These are phyloP conservation scores for Penicillium pulvis DNA, from an alignment of 495 filamentous ascomycete genomes.

Conservation along the genomic window DNA sequence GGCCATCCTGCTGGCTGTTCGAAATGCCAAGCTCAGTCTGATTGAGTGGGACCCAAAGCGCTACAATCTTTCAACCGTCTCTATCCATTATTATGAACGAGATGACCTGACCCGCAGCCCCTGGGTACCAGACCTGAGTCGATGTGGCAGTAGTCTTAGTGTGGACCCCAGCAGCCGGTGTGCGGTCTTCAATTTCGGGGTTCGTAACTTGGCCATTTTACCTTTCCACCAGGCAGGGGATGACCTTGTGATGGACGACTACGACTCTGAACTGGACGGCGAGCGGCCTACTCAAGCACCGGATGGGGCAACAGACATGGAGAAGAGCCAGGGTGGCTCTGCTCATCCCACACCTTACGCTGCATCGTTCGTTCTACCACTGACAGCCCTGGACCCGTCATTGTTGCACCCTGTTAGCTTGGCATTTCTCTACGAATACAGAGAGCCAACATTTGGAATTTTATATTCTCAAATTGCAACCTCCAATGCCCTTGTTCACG, in stretches of 20 bases:
- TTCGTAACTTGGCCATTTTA: slow-evolving; percentile 85
- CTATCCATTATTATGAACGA: slow-evolving; percentile 96
- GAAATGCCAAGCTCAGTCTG: slow-evolving; percentile 89
- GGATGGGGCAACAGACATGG: slow-evolving; percentile 18
- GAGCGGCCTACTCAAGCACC: slow-evolving; percentile 30
- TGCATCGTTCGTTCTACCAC: slow-evolving; percentile 86
- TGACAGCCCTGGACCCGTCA: slow-evolving; percentile 83
- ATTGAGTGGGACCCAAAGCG: slow-evolving; percentile 91
- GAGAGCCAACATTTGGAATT: slow-evolving; percentile 95
- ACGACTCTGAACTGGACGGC: slow-evolving; percentile 76
- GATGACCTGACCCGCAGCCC: slow-evolving; percentile 78
- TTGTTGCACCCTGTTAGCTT: slow-evolving; percentile 87
- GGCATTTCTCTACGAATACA: slow-evolving; percentile 93
- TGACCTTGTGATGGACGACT: slow-evolving; percentile 89
- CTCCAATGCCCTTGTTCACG: slow-evolving; percentile 69
- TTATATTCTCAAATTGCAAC: slow-evolving; percentile 73
- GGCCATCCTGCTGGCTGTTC: slow-evolving; percentile 78
- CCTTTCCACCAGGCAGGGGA: slow-evolving; percentile 85
- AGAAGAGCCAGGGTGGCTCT: slow-evolving; percentile 53
- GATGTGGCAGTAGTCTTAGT: slow-evolving; percentile 74
- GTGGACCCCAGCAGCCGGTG: slow-evolving; percentile 92
- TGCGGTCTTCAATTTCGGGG: slow-evolving; percentile 88
- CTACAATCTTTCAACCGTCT: slow-evolving; percentile 77
- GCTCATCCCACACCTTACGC: slow-evolving; percentile 75
- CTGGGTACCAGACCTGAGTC: slow-evolving; percentile 69